A percentile compares a stretch with the other conserved stretches of the same genome.
Evolutionary conservation across 2,329 filamentous ascomycete genomes (phyloP).

Genomic region (Lasiodiplodia citricola): DNA sequence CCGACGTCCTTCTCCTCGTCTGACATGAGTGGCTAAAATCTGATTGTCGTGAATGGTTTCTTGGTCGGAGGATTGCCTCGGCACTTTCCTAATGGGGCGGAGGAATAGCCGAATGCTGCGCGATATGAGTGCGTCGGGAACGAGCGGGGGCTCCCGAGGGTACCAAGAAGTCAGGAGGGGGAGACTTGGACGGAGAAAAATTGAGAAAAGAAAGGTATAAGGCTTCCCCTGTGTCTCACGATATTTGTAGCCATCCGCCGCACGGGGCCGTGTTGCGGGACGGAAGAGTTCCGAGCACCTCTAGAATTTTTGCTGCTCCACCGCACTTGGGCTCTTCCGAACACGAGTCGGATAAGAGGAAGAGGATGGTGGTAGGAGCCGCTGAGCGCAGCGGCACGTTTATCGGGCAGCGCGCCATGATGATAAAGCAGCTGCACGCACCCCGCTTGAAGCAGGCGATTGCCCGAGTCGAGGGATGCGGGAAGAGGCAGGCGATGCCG

Average conservation of each 20-base stretch:
- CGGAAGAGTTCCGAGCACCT: constrained; percentile 2
- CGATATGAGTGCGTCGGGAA: not conserved
- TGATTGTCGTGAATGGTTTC: not conserved
- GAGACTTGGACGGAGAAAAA: not conserved
- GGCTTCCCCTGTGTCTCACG: not conserved
- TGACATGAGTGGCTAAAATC: not conserved
- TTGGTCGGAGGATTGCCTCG: not conserved
- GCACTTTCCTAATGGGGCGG: constrained; percentile 9
- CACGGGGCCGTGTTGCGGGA: not conserved
- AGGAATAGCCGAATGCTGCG: constrained; percentile 12
- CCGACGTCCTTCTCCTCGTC: constrained; percentile 17
- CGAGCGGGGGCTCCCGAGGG: not conserved
- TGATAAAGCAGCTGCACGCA: constrained; percentile 18
- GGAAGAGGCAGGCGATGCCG: constrained; percentile 15
- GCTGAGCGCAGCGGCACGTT: not conserved
- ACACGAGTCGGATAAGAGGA: not conserved
- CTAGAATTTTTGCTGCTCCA: not conserved
- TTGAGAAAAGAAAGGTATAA: not conserved
- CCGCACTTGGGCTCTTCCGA: not conserved
- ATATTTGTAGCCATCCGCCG: not conserved
- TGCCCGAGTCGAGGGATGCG: not conserved
- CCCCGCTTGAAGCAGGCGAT: not conserved
- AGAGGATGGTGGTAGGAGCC: not conserved
- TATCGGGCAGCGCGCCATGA: constrained; percentile 7
- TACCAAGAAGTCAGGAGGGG: not conserved